Percentiles rank a stretch among this genome's conserved stretches.
Conservation (phyloP, 78 protist species). For the Thecamonas trahens region DNA sequence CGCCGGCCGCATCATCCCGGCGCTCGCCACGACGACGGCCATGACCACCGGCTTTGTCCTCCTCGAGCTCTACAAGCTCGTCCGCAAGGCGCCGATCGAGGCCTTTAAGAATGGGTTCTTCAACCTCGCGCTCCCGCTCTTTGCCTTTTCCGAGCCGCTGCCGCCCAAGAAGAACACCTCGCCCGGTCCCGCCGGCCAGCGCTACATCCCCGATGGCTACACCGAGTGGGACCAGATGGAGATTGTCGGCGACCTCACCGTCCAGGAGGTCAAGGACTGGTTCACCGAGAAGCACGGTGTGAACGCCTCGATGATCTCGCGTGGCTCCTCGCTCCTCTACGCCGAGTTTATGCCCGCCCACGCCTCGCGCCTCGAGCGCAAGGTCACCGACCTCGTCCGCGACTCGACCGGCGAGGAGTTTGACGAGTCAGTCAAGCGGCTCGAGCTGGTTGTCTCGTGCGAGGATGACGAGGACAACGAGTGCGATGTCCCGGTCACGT, state of each 20-base stretch:
- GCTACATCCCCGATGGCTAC: conserved; percentile 49
- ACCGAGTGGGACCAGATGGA: conserved; percentile 82
- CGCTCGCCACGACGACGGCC: conserved; percentile 99
- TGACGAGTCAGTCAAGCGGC: too few relatives aligned
- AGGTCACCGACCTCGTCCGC: too few relatives aligned
- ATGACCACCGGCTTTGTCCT: conserved; percentile 87
- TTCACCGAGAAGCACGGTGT: conserved; percentile 41
- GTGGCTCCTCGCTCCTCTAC: conserved; percentile 59
- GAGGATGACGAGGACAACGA: too few relatives aligned
- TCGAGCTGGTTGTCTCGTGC: too few relatives aligned
- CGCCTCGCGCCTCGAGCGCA: background rate
- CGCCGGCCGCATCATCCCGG: conserved; percentile 99
- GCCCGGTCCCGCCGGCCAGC: background rate
- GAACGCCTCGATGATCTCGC: conserved; percentile 58
- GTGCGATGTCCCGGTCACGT: too few relatives aligned
- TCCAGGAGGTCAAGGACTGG: conserved; percentile 37
- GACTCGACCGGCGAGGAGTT: too few relatives aligned
- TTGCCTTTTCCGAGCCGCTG: conserved; percentile 87
- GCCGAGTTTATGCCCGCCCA: conserved; percentile 13
- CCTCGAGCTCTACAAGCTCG: conserved; percentile 84
- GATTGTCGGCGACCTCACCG: conserved; percentile 55
- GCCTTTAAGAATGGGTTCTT: conserved; percentile 78
- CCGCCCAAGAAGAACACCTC: conserved; percentile 55
- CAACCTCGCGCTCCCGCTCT: conserved; percentile 95
- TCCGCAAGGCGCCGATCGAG: conserved; percentile 38